Percentiles rank a stretch among this genome's conserved stretches.
Evolutionary conservation across 2,329 filamentous ascomycete genomes (phyloP).

Genomic region (Dothistroma septosporum): DNA sequence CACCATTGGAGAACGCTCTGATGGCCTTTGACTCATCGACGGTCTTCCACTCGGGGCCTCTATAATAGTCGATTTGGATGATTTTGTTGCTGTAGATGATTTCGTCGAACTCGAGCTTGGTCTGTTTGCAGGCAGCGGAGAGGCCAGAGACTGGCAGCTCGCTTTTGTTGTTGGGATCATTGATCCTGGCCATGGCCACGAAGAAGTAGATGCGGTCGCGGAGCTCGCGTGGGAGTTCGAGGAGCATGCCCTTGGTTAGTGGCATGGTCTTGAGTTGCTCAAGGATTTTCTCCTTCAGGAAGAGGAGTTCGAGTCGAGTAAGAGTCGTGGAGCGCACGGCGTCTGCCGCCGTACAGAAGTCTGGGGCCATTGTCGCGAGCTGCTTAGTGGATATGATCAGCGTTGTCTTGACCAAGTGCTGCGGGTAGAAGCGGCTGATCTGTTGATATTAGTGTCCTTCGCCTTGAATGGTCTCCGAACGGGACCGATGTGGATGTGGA

Average conservation of each 20-base stretch:
- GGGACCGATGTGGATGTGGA: neutral
- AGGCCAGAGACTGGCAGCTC: neutral
- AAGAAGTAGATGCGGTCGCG: constrained; percentile 11
- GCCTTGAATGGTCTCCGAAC: neutral
- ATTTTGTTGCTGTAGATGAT: constrained; percentile 4
- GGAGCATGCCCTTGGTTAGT: neutral
- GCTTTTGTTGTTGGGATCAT: neutral
- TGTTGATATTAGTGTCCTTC: neutral
- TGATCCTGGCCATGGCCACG: constrained; percentile 3
- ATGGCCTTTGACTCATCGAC: neutral
- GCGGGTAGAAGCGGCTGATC: neutral
- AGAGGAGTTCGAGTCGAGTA: neutral
- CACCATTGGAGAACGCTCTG: neutral
- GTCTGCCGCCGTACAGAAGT: neutral
- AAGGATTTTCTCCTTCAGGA: neutral
- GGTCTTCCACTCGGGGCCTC: neutral
- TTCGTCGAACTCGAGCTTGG: neutral
- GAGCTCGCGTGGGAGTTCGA: constrained; percentile 9
- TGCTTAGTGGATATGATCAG: neutral
- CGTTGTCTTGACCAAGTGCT: neutral
- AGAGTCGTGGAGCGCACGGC: neutral
- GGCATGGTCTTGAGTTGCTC: neutral
- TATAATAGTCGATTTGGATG: neutral
- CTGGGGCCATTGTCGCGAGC: neutral
- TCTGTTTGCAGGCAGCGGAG: neutral